These are phyloP conservation scores for Jackrogersella multiformis DNA, from an alignment of 495 filamentous ascomycete genomes.

Conservation along the genomic window DNA sequence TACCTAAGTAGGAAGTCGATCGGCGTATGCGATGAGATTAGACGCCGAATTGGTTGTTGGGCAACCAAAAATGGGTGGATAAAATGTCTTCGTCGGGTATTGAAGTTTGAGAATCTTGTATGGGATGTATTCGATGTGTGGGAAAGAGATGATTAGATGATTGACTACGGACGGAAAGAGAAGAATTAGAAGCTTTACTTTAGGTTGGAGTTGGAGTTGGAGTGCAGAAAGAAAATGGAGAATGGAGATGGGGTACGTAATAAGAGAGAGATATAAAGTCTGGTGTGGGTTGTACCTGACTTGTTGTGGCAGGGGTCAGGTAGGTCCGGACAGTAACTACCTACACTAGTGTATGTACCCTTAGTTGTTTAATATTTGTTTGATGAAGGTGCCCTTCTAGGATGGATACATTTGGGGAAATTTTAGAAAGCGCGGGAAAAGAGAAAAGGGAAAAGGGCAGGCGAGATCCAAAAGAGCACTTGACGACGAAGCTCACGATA, in stretches of 20 bases:
- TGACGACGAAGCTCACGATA: slow-evolving; percentile 48
- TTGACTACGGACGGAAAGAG: slow-evolving; percentile 16
- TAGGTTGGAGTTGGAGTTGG: too few relatives aligned
- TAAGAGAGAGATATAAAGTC: slow-evolving; percentile 13
- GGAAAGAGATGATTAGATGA: slow-evolving; percentile 10
- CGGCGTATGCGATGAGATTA: slow-evolving; percentile 6
- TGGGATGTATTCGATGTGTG: slow-evolving; percentile 7
- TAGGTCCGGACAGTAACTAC: slow-evolving; percentile 23
- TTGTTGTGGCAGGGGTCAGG: slow-evolving; percentile 7
- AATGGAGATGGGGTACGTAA: slow-evolving; percentile 38
- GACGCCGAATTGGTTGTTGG: slow-evolving; percentile 17
- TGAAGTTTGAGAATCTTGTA: slow-evolving; percentile 24
- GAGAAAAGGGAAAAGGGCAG: slow-evolving; percentile 1
- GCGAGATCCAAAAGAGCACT: slow-evolving; percentile 10
- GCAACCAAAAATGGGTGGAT: slow-evolving; percentile 14
- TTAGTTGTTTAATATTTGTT: slow-evolving; percentile 28
- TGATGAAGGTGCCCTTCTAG: slow-evolving; percentile 15
- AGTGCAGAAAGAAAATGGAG: slow-evolving; percentile 13
- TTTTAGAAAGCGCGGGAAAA: slow-evolving; percentile 9
- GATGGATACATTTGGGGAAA: slow-evolving; percentile 2
- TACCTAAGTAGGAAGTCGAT: slow-evolving; percentile 10
- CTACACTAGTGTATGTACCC: too few relatives aligned
- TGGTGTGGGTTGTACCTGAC: slow-evolving; percentile 38
- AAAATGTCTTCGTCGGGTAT: slow-evolving; percentile 18
- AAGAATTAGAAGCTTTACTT: slow-evolving; percentile 23